Evolutionary conservation across 768 basidiomycete species (phyloP).

Genomic region (Suillus decipiens): DNA sequence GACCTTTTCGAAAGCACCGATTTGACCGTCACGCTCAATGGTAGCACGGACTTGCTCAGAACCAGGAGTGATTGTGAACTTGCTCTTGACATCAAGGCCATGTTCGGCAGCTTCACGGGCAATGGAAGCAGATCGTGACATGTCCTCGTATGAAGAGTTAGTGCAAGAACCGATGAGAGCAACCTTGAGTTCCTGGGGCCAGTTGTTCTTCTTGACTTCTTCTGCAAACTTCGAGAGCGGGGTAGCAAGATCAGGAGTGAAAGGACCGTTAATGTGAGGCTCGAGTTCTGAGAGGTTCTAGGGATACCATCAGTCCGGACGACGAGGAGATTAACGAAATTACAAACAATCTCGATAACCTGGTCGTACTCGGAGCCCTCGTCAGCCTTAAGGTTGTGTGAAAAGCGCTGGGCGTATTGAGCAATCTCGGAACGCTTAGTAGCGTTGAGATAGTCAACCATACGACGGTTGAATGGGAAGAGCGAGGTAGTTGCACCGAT

Average conservation of each 20-base stretch:
- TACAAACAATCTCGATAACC: constrained; percentile 82
- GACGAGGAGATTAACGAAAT: background rate
- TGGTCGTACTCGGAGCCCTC: constrained; percentile 91
- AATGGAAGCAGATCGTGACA: constrained; percentile 96
- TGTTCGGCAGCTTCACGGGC: constrained; percentile 86
- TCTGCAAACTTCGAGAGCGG: constrained; percentile 94
- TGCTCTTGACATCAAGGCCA: constrained; percentile 86
- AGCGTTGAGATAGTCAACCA: constrained; percentile 92
- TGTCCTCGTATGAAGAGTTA: constrained; percentile 99
- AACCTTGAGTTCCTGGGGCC: constrained; percentile 97
- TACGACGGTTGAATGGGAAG: constrained; percentile 98
- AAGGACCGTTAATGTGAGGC: constrained; percentile 99
- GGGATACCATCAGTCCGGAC: constrained; percentile 4
- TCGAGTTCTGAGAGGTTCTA: constrained; percentile 96
- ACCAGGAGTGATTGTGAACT: constrained; percentile 98
- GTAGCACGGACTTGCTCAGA: constrained; percentile 98
- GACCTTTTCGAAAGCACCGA: constrained; percentile 80
- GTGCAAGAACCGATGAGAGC: constrained; percentile 99
- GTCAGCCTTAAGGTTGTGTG: constrained; percentile 90
- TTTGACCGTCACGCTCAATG: constrained; percentile 94
- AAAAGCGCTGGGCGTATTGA: constrained; percentile 84
- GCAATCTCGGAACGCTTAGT: constrained; percentile 90
- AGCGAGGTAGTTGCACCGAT: constrained; percentile 98
- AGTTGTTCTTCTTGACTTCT: constrained; percentile 91
- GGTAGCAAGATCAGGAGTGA: constrained; percentile 99